Base-by-base conservation (phyloP, 257 asterid species). In the Solanum bulbocastanum region DNA sequence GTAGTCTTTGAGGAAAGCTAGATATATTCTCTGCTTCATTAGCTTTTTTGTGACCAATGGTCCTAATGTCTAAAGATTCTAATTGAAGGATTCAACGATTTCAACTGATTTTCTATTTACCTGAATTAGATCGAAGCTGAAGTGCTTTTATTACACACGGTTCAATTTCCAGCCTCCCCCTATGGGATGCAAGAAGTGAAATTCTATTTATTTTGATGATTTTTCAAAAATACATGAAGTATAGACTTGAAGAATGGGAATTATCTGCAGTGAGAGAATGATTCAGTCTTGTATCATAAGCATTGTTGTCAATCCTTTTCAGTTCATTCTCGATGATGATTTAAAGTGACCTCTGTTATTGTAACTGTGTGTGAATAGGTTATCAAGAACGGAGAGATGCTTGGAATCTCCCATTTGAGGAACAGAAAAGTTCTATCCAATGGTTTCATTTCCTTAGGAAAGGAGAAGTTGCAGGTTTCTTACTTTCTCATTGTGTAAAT, bases 331-430 rank as follows among this genome's bases (percentile, higher is more conserved):
- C 42, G 10, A 49, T 82, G 44, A 25, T 49, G 27, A 49, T 32
- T 82, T 82, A 11, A 49, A 49, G 44, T 82, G 44, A 82, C 46
- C 71, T 20, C 86, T 52, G 71, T 49, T 82, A 49, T 32, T 52
- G 86, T 82, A 82, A 82, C 30, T 52, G 46, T 52, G 86, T 91
- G 71, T 8, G 49, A 78, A 42, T 89, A 97, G 99, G 99, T 97
- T 90, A 97, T 97, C 92, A 97, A 93, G 93, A 97, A 97, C 3
- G 99, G 99, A 86, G 99, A 97, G 93, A 97, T 97, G 99, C 95
- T 97, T 33, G 99, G 99, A 40, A 98, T 97, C 76, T 96, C 99
- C 32, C 99, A 97, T 94, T 87, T 97, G 91, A 92, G 98, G 89
- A 97, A 95, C 91, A 92, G 98, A 92, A 93, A 96, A 93, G 99